These are phyloP conservation scores for Apiospora kogelbergensis DNA, from an alignment of 2,329 filamentous ascomycete species.

Conservation along the genomic window DNA sequence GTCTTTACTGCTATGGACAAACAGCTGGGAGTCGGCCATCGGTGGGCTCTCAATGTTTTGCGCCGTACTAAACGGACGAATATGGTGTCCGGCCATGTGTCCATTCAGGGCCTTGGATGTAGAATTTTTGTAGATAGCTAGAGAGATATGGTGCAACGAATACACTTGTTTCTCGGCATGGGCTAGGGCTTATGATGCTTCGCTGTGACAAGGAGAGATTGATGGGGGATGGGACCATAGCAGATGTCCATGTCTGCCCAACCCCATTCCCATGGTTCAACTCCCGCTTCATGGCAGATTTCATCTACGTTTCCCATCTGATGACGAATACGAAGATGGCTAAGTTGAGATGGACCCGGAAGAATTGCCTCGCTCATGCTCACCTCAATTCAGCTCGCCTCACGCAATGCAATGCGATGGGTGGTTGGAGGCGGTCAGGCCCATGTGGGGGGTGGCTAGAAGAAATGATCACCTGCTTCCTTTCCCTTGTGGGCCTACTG, in stretches of 20 bases:
- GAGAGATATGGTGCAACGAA: background rate
- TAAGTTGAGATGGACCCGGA: background rate
- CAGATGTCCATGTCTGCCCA: background rate
- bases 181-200: background rate
- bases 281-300: background rate
- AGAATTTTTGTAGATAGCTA: conserved; percentile 5
- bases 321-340: background rate
- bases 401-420: background rate
- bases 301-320: background rate
- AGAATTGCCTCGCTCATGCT: background rate
- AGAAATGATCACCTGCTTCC: background rate
- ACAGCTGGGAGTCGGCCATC: background rate
- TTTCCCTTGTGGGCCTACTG: conserved; percentile 3
- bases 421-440: background rate
- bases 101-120: background rate
- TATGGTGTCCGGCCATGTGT: background rate
- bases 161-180: background rate
- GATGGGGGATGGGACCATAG: background rate
- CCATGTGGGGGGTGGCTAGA: background rate
- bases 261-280: background rate
- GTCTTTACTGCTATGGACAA: no score
- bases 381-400: background rate
- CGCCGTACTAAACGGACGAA: background rate
- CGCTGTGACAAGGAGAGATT: background rate
- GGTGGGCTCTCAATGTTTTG: background rate